Evolutionary conservation across 495 filamentous ascomycete species (phyloP).

Genomic region (Aspergillus ellipticus): DNA sequence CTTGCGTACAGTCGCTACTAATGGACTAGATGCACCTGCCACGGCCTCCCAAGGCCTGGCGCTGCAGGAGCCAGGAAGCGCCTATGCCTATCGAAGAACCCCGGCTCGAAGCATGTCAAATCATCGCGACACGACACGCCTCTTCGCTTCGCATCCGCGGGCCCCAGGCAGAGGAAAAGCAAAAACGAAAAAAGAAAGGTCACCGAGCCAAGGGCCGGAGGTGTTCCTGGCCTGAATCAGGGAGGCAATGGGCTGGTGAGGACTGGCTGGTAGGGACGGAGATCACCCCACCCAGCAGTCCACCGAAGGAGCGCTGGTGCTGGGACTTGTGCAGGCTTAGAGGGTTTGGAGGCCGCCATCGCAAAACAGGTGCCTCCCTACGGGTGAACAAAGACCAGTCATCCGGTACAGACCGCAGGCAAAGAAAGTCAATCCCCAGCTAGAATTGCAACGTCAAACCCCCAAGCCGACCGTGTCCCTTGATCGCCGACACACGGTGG

Average conservation of each 20-base stretch:
- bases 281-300: constrained; percentile 25
- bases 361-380: not conserved
- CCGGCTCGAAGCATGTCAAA: not conserved
- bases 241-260: constrained; percentile 24
- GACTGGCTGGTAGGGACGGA: constrained; percentile 23
- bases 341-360: constrained; percentile 12
- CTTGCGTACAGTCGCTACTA: constrained; percentile 5
- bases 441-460: constrained; percentile 13
- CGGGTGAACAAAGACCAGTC: constrained; percentile 16
- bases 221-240: constrained; percentile 28
- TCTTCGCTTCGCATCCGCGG: not conserved
- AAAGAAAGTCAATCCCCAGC: constrained; percentile 10
- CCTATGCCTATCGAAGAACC: too few species aligned
- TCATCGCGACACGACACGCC: not conserved
- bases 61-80: not conserved
- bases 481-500: not conserved
- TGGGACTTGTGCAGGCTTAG: constrained; percentile 15
- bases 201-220: constrained; percentile 22
- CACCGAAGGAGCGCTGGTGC: constrained; percentile 21
- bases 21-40: constrained; percentile 3
- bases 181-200: constrained; percentile 13
- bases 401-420: constrained; percentile 8
- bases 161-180: constrained; percentile 7
- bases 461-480: not conserved
- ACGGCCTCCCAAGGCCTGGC: not conserved